Evolutionary conservation across 2,329 filamentous ascomycete species (phyloP).

Genomic region (Ophiostoma triangulosporum): DNA sequence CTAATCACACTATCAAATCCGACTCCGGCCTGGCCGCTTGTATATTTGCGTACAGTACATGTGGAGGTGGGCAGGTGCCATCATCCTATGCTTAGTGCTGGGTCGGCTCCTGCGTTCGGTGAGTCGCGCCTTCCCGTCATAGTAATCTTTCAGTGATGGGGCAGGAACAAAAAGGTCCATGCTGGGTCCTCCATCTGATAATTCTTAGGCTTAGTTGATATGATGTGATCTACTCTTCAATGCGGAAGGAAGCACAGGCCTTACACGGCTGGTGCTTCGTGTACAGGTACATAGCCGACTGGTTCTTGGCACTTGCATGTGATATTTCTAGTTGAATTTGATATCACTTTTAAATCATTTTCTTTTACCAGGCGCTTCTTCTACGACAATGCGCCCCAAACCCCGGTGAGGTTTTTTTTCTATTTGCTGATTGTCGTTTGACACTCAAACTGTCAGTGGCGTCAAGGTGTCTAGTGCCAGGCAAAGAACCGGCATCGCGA

Average conservation of each 20-base stretch:
- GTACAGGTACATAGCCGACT: not conserved
- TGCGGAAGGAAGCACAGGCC: not conserved
- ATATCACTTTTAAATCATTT: conserved; percentile 1
- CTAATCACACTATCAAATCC: not conserved
- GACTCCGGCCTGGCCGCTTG: not conserved
- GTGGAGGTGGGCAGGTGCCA: not conserved
- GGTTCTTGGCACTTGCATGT: not conserved
- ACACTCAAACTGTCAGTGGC: not conserved
- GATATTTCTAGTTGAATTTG: not conserved
- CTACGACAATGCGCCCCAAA: not conserved
- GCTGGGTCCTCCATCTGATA: not conserved
- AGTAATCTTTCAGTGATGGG: not conserved
- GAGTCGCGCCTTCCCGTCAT: not conserved
- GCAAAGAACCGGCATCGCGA: not conserved
- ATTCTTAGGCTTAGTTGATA: not conserved
- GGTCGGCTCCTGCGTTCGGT: not conserved
- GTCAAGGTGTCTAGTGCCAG: not conserved
- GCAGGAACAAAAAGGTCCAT: not conserved
- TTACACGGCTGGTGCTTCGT: too few species aligned
- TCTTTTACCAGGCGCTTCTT: too few species aligned
- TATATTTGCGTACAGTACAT: too few species aligned
- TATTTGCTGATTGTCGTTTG: too few species aligned
- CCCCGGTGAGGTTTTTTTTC: not conserved
- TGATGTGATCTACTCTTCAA: not conserved
- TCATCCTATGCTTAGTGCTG: not conserved